These are phyloP conservation scores for Sphagnum contortum DNA, from an alignment of 225 moss, liverwort and hornwort genomes.

Conservation along the genomic window DNA sequence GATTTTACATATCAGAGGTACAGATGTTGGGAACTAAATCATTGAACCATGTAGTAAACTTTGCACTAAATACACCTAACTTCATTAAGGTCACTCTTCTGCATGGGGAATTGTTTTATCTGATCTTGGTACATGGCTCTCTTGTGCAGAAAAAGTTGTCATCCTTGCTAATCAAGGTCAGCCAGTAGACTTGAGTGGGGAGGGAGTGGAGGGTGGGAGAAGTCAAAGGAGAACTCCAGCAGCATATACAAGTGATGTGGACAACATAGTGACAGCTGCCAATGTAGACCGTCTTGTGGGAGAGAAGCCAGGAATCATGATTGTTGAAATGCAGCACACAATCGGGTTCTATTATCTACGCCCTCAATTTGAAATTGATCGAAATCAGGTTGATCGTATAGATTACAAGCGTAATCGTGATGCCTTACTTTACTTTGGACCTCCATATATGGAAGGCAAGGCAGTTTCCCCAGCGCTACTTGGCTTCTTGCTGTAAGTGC, in stretches of 20 bases:
- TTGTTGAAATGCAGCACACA: constrained; percentile 70
- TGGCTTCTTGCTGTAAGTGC: constrained; percentile 71
- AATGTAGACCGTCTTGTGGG: constrained; percentile 73
- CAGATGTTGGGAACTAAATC: too few relatives aligned
- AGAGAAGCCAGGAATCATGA: constrained; percentile 22
- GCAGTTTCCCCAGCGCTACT: constrained; percentile 56
- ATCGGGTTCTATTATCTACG: constrained; percentile 59
- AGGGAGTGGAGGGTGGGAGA: constrained; percentile 33
- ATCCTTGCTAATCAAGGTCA: constrained; percentile 61
- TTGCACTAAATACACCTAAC: too few relatives aligned
- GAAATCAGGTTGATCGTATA: constrained; percentile 21
- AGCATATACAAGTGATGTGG: constrained; percentile 74
- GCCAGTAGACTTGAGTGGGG: constrained; percentile 16
- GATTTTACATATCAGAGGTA: too few relatives aligned
- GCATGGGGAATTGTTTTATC: too few relatives aligned
- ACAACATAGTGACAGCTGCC: constrained; percentile 63
- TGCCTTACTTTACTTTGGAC: constrained; percentile 56
- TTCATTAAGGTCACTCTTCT: too few relatives aligned
- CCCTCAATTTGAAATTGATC: constrained; percentile 48
- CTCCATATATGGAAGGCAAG: constrained; percentile 77
- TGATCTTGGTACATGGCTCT: too few relatives aligned
- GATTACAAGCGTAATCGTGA: constrained; percentile 59
- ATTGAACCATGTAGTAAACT: too few relatives aligned
- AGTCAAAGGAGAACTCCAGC: constrained; percentile 50
- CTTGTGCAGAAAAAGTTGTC: constrained; percentile 48